Evolutionary conservation across 345 rosid genomes (phyloP).

Genomic region (Melaleuca quinquenervia): DNA sequence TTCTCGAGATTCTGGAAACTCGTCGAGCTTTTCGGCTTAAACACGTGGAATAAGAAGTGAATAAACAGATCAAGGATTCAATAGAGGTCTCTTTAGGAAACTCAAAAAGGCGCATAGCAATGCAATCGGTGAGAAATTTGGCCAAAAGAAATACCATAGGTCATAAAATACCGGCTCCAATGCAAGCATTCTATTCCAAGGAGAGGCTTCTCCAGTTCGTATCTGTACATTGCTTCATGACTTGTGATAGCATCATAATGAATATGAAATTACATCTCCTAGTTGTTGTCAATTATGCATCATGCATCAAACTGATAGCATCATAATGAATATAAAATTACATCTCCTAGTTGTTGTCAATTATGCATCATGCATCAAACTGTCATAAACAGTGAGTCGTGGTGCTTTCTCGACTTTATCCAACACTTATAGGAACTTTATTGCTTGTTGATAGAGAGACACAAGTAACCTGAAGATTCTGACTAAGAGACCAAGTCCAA

Average conservation of each 20-base stretch:
- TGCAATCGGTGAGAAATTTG: neutral
- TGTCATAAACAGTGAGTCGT: neutral
- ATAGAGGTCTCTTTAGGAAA: neutral
- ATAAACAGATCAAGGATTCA: neutral
- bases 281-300: neutral
- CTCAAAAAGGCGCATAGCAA: neutral
- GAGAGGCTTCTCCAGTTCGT: neutral
- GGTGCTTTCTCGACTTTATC: neutral
- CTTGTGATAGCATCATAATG: neutral
- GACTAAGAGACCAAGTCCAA: neutral
- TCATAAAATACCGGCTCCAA: neutral
- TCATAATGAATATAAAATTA: neutral
- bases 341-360: neutral
- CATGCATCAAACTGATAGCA: neutral
- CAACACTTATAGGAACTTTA: neutral
- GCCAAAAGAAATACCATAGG: neutral
- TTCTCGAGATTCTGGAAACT: constrained; percentile 24
- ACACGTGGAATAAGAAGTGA: neutral
- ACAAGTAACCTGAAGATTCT: neutral
- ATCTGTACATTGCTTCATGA: neutral
- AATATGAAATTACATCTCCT: neutral
- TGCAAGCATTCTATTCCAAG: neutral
- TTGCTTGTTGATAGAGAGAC: neutral
- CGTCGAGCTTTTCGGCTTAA: constrained; percentile 8
- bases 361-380: neutral